Percentiles rank a stretch among this genome's conserved stretches.
These are phyloP conservation scores for Lachancea kluyveri DNA, from an alignment of 805 yeast species.

Conservation along the genomic window DNA sequence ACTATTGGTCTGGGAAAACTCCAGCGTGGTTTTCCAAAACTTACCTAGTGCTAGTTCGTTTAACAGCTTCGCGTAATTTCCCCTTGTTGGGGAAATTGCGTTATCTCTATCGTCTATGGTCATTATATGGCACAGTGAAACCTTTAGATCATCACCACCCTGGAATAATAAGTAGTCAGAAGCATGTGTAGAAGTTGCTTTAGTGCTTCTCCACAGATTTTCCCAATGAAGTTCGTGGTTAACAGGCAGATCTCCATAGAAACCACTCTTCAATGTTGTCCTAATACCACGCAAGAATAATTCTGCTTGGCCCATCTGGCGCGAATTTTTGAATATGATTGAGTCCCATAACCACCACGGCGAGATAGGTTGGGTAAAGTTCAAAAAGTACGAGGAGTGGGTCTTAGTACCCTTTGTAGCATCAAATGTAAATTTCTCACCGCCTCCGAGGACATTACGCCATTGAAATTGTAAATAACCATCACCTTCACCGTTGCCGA, in stretches of 20 bases:
- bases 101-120: slow-evolving; percentile 38
- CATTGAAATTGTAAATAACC: slow-evolving; percentile 78
- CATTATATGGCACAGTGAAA: slow-evolving; percentile 39
- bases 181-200: slow-evolving; percentile 39
- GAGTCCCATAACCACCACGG: slow-evolving; percentile 50
- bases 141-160: slow-evolving; percentile 60
- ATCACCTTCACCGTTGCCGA: slow-evolving; percentile 96
- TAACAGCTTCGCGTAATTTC: slow-evolving; percentile 34
- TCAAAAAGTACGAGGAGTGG: slow-evolving; percentile 46
- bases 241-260: slow-evolving; percentile 14
- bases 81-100: slow-evolving; percentile 40
- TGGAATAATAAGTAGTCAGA: slow-evolving; percentile 49
- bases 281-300: slow-evolving; percentile 41
- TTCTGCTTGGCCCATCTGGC: slow-evolving; percentile 50
- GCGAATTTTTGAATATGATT: slow-evolving; percentile 42
- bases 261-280: slow-evolving; percentile 19
- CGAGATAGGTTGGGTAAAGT: slow-evolving; percentile 45
- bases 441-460: slow-evolving; percentile 61
- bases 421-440: slow-evolving; percentile 51
- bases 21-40: slow-evolving; percentile 28
- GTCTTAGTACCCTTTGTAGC: slow-evolving; percentile 58
- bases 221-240: slow-evolving; percentile 48
- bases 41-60: slow-evolving; percentile 39
- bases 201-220: slow-evolving; percentile 37
- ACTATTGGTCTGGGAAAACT: slow-evolving; percentile 23